Evolutionary conservation across 805 yeast species (phyloP).

Genomic region (Wickerhamiella azyma): DNA sequence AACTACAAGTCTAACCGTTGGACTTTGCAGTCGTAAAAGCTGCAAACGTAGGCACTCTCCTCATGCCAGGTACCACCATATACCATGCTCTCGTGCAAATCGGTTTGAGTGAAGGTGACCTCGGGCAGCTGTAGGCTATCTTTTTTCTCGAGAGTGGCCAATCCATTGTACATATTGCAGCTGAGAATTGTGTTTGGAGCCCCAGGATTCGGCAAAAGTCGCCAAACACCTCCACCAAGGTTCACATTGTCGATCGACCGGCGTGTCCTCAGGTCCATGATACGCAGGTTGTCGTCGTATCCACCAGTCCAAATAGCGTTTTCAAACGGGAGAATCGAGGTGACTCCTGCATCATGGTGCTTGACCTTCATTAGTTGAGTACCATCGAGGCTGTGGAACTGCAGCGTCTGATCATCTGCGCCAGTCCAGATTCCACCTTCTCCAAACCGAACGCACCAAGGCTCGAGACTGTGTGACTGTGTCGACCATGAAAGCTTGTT

Average conservation of each 20-base stretch:
- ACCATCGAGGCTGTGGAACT: constrained; percentile 51
- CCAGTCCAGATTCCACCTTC: constrained; percentile 54
- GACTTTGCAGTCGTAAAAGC: constrained; percentile 76
- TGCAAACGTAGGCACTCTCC: constrained; percentile 57
- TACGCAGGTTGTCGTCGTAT: constrained; percentile 68
- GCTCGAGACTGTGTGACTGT: constrained; percentile 54
- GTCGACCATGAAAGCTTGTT: constrained; percentile 9
- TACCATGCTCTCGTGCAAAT: constrained; percentile 71
- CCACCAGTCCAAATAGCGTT: constrained; percentile 66
- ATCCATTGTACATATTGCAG: constrained; percentile 96
- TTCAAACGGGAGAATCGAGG: constrained; percentile 49
- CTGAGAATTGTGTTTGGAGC: constrained; percentile 33
- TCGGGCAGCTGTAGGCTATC: constrained; percentile 3
- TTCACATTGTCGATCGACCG: constrained; percentile 31
- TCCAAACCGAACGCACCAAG: constrained; percentile 68
- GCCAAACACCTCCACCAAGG: constrained; percentile 93
- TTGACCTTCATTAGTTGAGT: constrained; percentile 26
- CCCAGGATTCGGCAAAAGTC: constrained; percentile 51
- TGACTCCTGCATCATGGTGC: constrained; percentile 84
- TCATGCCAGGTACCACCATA: constrained; percentile 86
- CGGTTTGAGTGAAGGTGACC: constrained; percentile 13
- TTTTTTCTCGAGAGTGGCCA: constrained; percentile 40
- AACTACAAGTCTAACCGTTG: constrained; percentile 48
- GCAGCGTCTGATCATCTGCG: constrained; percentile 72
- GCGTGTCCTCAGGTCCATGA: constrained; percentile 51